Evolutionary conservation across 2,329 filamentous ascomycete species (phyloP).

Genomic region (Beauveria brongniartii): DNA sequence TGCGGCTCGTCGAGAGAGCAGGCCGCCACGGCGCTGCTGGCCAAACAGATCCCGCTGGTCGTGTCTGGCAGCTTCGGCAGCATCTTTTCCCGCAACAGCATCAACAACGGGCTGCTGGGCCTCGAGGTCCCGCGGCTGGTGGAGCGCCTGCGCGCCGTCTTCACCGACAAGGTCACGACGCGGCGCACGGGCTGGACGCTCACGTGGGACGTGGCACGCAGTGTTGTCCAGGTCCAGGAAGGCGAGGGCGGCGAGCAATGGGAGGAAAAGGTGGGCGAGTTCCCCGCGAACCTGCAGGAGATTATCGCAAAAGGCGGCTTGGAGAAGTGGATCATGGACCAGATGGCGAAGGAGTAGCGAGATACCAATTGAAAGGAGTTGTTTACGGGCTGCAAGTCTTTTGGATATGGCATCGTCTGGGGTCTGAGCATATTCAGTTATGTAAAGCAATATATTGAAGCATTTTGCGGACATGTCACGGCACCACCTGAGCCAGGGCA

Average conservation of each 20-base stretch:
- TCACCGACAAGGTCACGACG: slow-evolving; percentile 50
- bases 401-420: neutral
- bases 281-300: slow-evolving; percentile 18
- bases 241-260: slow-evolving; percentile 15
- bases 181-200: slow-evolving; percentile 69
- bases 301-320: slow-evolving; percentile 19
- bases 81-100: slow-evolving; percentile 69
- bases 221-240: slow-evolving; percentile 16
- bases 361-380: neutral
- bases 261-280: slow-evolving; percentile 20
- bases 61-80: slow-evolving; percentile 75
- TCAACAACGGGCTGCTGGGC: slow-evolving; percentile 71
- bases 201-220: slow-evolving; percentile 15
- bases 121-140: slow-evolving; percentile 63
- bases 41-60: slow-evolving; percentile 71
- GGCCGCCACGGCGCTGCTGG: slow-evolving; percentile 78
- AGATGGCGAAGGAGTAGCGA: slow-evolving; percentile 23
- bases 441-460: neutral
- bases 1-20: slow-evolving; percentile 73
- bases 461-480: too few species aligned
- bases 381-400: neutral
- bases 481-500: too few species aligned
- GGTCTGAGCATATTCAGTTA: neutral
- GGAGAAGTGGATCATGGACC: slow-evolving; percentile 16
- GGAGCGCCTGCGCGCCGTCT: slow-evolving; percentile 55